Evolutionary conservation across 495 filamentous ascomycete species (phyloP), one percentile per base, ranked within the genome.

Genomic region (Talaromyces stipitatus): DNA sequence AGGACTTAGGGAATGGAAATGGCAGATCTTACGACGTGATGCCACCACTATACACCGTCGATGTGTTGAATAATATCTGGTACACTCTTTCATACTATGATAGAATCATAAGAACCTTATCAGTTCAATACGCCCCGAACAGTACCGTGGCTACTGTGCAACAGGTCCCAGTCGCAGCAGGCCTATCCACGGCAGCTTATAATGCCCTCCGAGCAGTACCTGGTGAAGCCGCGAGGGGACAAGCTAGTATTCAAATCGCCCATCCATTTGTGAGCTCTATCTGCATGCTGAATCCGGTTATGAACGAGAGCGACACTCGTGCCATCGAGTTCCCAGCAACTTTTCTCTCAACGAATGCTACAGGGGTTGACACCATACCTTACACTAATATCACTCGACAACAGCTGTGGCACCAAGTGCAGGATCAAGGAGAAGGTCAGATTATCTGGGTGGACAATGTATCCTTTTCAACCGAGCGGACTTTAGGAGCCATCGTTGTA

Each of bases 181-280:
- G 50, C 7, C 27, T 52, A 26, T 52, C 7, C 14, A 11, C 1
- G 12, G 27, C 27, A 4, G 50, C 50, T 11, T 1, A 3, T 6
- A 52, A 9, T 4, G 29, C 28, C 30, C 27, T 52, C 23, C 7
- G 2, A 6, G 26, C 1, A 48, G 14, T 3, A 2, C 12, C 1
- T 46, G 20, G 20, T 22, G 14, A 12, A 28, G 48, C 27, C 7
- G 29, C 23, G 16, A 28, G 24, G 9, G 50, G 26, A 11, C 14
- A 52, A 26, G 50, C 27, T 6, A 30, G 50, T 10, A 52, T 52
- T 6, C 12, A 52, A 3, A 29, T 32, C 9, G 12, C 50, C 20
- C 50, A 52, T 52, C 50, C 50, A 52, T 28, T 52, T 30, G 50
- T 52, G 26, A 52, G 50, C 50, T 52, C 50, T 3, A 52, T 52